Conservation (phyloP, 805 yeast species). For the Hyphopichia homilentoma region DNA sequence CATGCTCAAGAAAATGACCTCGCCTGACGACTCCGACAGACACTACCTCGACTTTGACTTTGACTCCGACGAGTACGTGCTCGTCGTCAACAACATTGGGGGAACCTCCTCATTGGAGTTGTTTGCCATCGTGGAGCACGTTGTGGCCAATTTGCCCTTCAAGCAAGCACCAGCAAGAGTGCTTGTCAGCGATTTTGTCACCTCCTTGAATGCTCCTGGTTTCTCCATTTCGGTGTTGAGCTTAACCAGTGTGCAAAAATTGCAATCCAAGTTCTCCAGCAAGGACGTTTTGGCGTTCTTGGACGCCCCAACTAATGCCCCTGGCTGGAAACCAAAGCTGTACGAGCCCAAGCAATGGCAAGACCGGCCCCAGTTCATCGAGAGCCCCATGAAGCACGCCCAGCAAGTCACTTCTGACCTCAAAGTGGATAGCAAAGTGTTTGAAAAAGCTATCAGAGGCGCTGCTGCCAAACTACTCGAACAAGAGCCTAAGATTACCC, state of each 20-base stretch:
- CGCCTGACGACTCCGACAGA: constrained; percentile 67
- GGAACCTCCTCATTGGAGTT: constrained; percentile 83
- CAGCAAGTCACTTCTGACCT: constrained; percentile 24
- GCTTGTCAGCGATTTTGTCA: constrained; percentile 75
- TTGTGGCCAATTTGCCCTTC: constrained; percentile 48
- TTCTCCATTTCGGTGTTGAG: constrained; percentile 81
- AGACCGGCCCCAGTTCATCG: constrained; percentile 22
- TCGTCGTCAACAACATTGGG: constrained; percentile 82
- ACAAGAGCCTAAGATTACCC: constrained; percentile 76
- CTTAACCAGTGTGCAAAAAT: constrained; percentile 45
- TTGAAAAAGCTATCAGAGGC: constrained; percentile 50
- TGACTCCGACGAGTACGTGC: constrained; percentile 58
- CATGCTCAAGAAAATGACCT: constrained; percentile 60
- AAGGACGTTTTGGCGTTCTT: constrained; percentile 45
- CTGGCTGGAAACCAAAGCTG: constrained; percentile 69
- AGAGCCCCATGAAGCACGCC: constrained; percentile 25
- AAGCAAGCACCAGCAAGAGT: constrained; percentile 64
- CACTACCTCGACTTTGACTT: constrained; percentile 67
- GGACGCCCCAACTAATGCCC: constrained; percentile 72
- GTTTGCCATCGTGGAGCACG: constrained; percentile 64
- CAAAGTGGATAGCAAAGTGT: constrained; percentile 37
- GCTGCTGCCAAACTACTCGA: constrained; percentile 26
- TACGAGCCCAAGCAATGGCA: constrained; percentile 28
- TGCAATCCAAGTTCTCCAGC: constrained; percentile 22
- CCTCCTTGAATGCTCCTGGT: constrained; percentile 91